Conservation (phyloP, 2,329 filamentous ascomycete species). For the Botrytis cinerea region DNA sequence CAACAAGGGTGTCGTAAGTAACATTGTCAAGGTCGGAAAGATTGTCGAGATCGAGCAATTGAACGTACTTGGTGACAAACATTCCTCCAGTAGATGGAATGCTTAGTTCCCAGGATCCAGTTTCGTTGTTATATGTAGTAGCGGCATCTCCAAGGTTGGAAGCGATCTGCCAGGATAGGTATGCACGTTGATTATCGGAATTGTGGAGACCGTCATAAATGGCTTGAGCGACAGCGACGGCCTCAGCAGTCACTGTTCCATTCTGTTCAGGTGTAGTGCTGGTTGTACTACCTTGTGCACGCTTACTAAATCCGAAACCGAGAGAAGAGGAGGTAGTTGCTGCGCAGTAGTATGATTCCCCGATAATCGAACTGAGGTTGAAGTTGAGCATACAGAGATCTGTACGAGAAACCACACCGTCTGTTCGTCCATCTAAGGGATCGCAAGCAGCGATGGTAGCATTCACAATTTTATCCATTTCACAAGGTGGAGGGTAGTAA, state of each 20-base stretch:
- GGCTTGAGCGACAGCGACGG: conserved; percentile 42
- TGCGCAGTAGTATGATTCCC: conserved; percentile 48
- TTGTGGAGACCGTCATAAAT: conserved; percentile 42
- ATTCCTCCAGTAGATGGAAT: conserved; percentile 42
- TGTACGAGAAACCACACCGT: conserved; percentile 54
- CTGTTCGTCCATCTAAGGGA: conserved; percentile 53
- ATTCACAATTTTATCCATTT: conserved; percentile 55
- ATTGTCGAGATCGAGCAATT: conserved; percentile 46
- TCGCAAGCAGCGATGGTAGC: conserved; percentile 57
- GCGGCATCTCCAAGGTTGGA: conserved; percentile 16
- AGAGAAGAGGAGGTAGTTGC: conserved; percentile 30
- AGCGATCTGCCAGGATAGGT: conserved; percentile 44
- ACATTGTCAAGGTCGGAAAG: conserved; percentile 49
- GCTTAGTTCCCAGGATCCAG: conserved; percentile 40
- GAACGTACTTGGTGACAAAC: conserved; percentile 46
- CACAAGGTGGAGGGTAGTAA: conserved; percentile 49
- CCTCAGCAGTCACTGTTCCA: conserved; percentile 36
- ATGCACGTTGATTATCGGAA: conserved; percentile 42
- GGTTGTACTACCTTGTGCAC: neutral
- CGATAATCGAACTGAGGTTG: conserved; percentile 48
- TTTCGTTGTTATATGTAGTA: conserved; percentile 12
- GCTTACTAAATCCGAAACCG: conserved; percentile 9
- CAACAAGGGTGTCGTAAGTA: conserved; percentile 57
- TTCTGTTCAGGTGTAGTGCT: conserved; percentile 32
- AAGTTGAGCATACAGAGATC: conserved; percentile 51